Evolutionary conservation across 176 grass and related monocot genomes (phyloP).

Genomic region (Oryza officinalis): DNA sequence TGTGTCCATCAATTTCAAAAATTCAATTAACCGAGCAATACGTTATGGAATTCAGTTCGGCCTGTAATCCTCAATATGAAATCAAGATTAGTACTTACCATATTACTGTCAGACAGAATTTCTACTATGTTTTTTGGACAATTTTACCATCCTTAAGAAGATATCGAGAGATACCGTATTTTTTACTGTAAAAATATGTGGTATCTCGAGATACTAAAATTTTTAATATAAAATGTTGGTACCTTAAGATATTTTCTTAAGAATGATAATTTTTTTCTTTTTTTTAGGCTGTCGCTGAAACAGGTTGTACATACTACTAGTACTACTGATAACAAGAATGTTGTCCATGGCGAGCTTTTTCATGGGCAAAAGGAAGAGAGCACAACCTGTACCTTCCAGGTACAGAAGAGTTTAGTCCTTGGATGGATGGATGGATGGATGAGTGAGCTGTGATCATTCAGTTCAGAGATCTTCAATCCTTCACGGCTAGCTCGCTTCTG

Average conservation of each 20-base stretch:
- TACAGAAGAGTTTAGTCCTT: neutral
- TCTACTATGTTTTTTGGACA: neutral
- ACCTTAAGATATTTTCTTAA: too few species aligned
- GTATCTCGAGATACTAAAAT: too few species aligned
- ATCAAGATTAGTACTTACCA: neutral
- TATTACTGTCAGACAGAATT: neutral
- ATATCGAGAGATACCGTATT: too few species aligned
- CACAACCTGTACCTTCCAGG: neutral
- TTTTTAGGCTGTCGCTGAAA: neutral
- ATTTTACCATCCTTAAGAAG: too few species aligned
- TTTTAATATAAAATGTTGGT: too few species aligned
- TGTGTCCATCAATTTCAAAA: too few species aligned
- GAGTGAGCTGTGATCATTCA: neutral
- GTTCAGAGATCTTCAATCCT: neutral
- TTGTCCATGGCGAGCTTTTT: neutral
- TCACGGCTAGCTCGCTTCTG: slow-evolving; percentile 14
- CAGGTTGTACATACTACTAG: too few species aligned
- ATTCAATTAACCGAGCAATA: neutral
- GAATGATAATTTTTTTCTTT: too few species aligned
- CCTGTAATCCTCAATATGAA: neutral
- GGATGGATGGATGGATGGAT: neutral
- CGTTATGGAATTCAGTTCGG: neutral
- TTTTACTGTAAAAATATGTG: too few species aligned
- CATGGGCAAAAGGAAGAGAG: neutral
- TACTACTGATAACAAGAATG: neutral